Evolutionary conservation across 2,329 filamentous ascomycete genomes (phyloP).

Genomic region (Delphinella strobiligena): DNA sequence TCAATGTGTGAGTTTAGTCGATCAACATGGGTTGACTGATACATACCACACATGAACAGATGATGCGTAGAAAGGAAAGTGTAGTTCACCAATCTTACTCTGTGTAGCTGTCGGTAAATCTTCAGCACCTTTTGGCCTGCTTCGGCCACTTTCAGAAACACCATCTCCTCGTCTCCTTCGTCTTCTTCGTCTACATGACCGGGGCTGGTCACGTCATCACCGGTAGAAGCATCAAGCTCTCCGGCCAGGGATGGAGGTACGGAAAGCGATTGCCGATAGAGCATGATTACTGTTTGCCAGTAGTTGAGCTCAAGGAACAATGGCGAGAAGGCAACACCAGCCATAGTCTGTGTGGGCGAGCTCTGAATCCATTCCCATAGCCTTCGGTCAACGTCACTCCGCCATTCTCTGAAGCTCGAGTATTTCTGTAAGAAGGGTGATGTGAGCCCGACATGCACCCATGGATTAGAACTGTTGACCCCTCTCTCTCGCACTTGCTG

Average conservation of each 20-base stretch:
- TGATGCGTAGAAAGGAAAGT: constrained; percentile 93
- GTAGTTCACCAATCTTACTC: constrained; percentile 83
- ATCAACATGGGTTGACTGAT: no score
- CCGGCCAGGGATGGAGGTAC: constrained; percentile 75
- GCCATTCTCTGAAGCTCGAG: constrained; percentile 77
- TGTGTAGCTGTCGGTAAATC: constrained; percentile 79
- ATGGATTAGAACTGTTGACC: constrained; percentile 53
- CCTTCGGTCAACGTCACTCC: constrained; percentile 72
- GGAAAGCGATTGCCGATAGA: constrained; percentile 77
- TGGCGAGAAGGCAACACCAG: constrained; percentile 77
- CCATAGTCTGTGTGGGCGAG: constrained; percentile 64
- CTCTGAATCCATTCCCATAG: constrained; percentile 77
- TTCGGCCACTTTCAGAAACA: constrained; percentile 90
- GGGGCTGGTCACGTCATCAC: constrained; percentile 47
- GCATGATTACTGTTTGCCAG: constrained; percentile 93
- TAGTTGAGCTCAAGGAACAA: constrained; percentile 93
- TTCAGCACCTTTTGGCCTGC: constrained; percentile 87
- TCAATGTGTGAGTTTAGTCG: background rate
- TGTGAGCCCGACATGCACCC: constrained; percentile 65
- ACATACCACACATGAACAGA: constrained; percentile 83
- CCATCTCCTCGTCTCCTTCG: constrained; percentile 73
- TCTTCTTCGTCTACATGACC: constrained; percentile 45
- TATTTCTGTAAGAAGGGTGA: constrained; percentile 79
- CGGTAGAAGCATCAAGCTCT: constrained; percentile 49
- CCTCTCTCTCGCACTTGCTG: constrained; percentile 59